phyloP scores from a whole-genome alignment of 2,329 filamentous ascomycete genomes.

The Bipolaris gigantea region DNA sequence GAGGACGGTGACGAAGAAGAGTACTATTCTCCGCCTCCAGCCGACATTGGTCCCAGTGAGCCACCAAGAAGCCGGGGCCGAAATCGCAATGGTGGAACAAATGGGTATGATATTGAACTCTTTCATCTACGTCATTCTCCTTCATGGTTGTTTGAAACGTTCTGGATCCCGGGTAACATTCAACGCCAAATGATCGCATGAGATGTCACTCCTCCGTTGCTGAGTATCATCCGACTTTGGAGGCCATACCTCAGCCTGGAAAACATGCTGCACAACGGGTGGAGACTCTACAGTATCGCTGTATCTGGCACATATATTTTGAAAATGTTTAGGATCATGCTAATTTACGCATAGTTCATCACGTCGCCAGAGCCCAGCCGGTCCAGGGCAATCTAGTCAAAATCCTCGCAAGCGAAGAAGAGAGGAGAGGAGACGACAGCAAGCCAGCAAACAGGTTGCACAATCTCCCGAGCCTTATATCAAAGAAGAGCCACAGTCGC shows the following conservation, averaged over 20 bases:
- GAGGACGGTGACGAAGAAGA: slow-evolving; percentile 45
- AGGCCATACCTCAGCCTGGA: background rate
- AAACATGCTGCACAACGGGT: background rate
- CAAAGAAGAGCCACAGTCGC: slow-evolving; percentile 65
- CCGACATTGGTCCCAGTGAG: slow-evolving; percentile 40
- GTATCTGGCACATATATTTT: background rate
- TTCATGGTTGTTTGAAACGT: slow-evolving; percentile 23
- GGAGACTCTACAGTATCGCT: background rate
- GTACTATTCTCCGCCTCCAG: slow-evolving; percentile 52
- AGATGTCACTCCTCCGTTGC: background rate
- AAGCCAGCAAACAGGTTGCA: slow-evolving; percentile 34
- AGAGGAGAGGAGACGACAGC: slow-evolving; percentile 44
- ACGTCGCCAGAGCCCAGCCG: slow-evolving; percentile 51
- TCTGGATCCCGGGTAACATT: background rate
- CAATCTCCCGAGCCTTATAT: slow-evolving; percentile 55
- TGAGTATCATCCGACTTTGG: background rate
- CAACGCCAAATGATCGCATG: background rate
- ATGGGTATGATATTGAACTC: slow-evolving; percentile 34
- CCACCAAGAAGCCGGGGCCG: slow-evolving; percentile 31
- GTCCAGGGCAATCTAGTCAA: slow-evolving; percentile 46
- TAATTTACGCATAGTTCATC: slow-evolving; percentile 27
- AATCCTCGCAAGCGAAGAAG: slow-evolving; percentile 57
- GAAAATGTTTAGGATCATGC: background rate
- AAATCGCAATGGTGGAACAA: slow-evolving; percentile 28
- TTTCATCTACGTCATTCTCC: slow-evolving; percentile 16